phyloP scores from a whole-genome alignment of 73 alveolate genomes.

The Halteria grandinella region DNA sequence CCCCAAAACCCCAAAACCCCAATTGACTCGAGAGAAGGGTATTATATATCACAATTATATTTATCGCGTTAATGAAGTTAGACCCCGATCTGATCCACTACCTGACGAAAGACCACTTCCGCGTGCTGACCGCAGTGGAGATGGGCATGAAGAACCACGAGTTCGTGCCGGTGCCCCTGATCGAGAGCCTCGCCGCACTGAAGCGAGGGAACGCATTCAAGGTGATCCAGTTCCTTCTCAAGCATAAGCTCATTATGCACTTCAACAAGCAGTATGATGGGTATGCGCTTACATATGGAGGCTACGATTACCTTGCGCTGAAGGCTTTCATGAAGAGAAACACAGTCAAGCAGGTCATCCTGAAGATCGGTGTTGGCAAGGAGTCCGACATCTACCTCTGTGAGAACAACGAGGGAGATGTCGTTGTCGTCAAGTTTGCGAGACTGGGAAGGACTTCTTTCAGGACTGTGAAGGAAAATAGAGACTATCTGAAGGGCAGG shows the following conservation, averaged over 20 bases:
- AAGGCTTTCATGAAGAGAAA: constrained; percentile 91
- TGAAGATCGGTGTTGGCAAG: constrained; percentile 96
- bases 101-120: constrained; percentile 92
- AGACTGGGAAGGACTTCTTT: constrained; percentile 97
- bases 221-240: constrained; percentile 86
- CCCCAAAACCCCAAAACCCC: too few species aligned
- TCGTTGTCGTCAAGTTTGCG: constrained; percentile 51
- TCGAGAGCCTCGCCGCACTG: constrained; percentile 92
- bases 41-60: too few species aligned
- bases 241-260: constrained; percentile 93
- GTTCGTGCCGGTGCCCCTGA: constrained; percentile 92
- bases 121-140: constrained; percentile 98
- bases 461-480: constrained; percentile 90
- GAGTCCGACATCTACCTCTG: constrained; percentile 97
- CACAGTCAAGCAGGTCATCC: constrained; percentile 82
- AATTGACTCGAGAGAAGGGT: too few species aligned
- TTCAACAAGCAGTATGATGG: constrained; percentile 86
- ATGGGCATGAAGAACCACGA: constrained; percentile 99
- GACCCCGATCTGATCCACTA: constrained; percentile 83
- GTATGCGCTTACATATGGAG: constrained; percentile 92
- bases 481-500: constrained; percentile 94
- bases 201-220: constrained; percentile 91
- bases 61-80: constrained; percentile 80
- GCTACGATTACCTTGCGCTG: constrained; percentile 88
- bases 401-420: constrained; percentile 66